A percentile compares a stretch with the other conserved stretches of the same genome.
These are phyloP conservation scores for Alternaria ventricosa DNA, from an alignment of 2,329 filamentous ascomycete species.

Conservation along the genomic window DNA sequence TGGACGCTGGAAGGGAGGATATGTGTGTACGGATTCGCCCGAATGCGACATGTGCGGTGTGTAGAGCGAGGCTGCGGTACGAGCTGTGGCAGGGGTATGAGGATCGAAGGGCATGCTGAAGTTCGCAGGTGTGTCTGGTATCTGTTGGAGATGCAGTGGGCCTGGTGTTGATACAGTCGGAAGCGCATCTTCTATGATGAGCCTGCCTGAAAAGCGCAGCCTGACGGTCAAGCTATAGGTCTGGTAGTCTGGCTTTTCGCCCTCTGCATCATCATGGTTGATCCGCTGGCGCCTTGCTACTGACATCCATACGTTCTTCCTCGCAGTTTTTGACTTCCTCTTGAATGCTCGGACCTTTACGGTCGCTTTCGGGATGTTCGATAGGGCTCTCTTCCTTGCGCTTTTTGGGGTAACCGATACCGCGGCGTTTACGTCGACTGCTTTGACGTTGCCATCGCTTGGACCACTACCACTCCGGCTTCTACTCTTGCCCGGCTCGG, in stretches of 20 bases:
- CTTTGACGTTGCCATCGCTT: background rate
- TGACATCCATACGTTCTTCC: slow-evolving; percentile 2
- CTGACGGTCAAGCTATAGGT: slow-evolving; percentile 10
- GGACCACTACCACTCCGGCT: background rate
- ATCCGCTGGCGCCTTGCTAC: background rate
- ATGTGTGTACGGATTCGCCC: background rate
- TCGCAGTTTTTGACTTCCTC: background rate
- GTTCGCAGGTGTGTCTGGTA: background rate
- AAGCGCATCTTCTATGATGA: slow-evolving; percentile 4
- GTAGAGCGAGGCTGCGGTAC: background rate
- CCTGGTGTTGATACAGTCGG: background rate
- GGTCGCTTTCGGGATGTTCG: background rate
- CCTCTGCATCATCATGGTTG: background rate
- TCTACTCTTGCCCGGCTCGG: background rate
- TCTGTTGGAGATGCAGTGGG: background rate
- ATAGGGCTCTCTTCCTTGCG: background rate
- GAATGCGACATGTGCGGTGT: background rate
- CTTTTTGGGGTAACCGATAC: background rate
- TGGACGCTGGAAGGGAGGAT: slow-evolving; percentile 15
- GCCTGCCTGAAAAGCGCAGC: slow-evolving; percentile 16
- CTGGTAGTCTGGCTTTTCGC: background rate
- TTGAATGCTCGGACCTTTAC: background rate
- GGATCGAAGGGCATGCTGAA: background rate
- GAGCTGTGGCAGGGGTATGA: background rate
- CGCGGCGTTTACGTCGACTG: background rate